These are phyloP conservation scores for Fomitiporia mediterranea DNA, from an alignment of 1,284 basidiomycete genomes.

Conservation along the genomic window DNA sequence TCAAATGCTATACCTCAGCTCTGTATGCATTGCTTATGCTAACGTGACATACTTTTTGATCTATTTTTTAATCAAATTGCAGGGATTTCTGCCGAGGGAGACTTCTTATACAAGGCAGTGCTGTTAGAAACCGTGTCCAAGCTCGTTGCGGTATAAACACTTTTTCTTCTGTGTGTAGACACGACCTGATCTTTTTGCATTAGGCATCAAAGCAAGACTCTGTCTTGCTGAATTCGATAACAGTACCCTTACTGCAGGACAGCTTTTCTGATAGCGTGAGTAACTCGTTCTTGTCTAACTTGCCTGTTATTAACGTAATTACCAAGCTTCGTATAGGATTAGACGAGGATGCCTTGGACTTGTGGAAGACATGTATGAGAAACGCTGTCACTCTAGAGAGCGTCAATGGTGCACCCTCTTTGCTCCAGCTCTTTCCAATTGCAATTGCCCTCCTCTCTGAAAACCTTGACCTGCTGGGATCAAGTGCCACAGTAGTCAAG, in stretches of 20 bases:
- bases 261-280: slow-evolving; percentile 61
- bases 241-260: slow-evolving; percentile 75
- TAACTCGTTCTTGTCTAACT: slow-evolving; percentile 7
- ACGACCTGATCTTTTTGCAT: neutral
- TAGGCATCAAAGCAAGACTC: slow-evolving; percentile 65
- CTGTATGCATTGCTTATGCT: slow-evolving; percentile 47
- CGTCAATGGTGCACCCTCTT: slow-evolving; percentile 43
- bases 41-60: neutral
- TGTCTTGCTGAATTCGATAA: slow-evolving; percentile 47
- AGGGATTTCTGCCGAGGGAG: slow-evolving; percentile 68
- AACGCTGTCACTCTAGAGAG: slow-evolving; percentile 57
- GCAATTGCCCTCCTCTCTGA: slow-evolving; percentile 55
- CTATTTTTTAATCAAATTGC: neutral
- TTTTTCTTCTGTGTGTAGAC: neutral
- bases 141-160: slow-evolving; percentile 55
- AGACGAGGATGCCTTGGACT: slow-evolving; percentile 71
- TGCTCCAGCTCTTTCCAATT: slow-evolving; percentile 67
- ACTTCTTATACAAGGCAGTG: slow-evolving; percentile 76
- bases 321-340: slow-evolving; percentile 44
- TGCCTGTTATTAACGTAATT: neutral
- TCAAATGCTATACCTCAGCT: slow-evolving; percentile 67
- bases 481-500: slow-evolving; percentile 64
- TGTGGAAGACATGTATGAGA: slow-evolving; percentile 74
- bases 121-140: slow-evolving; percentile 71
- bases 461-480: slow-evolving; percentile 76